These are phyloP conservation scores for Fistulinella prunicolor DNA, from an alignment of 768 basidiomycete genomes.

Conservation along the genomic window DNA sequence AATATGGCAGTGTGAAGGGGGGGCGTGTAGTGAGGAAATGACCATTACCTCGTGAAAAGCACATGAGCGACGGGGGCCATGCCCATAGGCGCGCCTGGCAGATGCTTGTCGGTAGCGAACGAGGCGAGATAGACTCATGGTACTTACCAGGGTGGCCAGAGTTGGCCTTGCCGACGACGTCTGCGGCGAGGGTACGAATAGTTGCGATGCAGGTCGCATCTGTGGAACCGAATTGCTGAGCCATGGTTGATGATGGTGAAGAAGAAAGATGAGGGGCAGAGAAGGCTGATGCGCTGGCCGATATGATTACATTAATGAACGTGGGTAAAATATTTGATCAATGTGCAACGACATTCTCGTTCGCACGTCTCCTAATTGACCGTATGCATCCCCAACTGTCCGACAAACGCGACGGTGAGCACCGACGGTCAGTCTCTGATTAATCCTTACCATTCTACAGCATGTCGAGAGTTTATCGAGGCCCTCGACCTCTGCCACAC, in stretches of 20 bases:
- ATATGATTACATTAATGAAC: constrained; percentile 10
- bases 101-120: constrained; percentile 1
- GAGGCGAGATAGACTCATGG: neutral
- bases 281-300: neutral
- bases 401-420: constrained; percentile 57
- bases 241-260: constrained; percentile 33
- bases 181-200: constrained; percentile 73
- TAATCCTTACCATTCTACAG: constrained; percentile 35
- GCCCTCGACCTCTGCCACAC: constrained; percentile 72
- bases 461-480: constrained; percentile 73
- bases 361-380: no score
- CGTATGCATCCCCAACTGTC: constrained; percentile 71
- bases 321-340: neutral
- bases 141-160: constrained; percentile 79
- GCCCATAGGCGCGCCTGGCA: constrained; percentile 86
- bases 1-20: constrained; percentile 1
- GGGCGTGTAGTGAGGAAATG: neutral
- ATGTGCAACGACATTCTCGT: no score
- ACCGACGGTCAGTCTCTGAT: neutral
- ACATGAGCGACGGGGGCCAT: constrained; percentile 84
- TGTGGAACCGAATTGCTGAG: constrained; percentile 34
- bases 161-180: constrained; percentile 84
- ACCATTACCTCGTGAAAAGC: constrained; percentile 64
- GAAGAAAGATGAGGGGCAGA: neutral
- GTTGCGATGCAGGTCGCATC: constrained; percentile 66